phyloP scores from a whole-genome alignment of 768 basidiomycete species.

The Trametes cingulata region DNA sequence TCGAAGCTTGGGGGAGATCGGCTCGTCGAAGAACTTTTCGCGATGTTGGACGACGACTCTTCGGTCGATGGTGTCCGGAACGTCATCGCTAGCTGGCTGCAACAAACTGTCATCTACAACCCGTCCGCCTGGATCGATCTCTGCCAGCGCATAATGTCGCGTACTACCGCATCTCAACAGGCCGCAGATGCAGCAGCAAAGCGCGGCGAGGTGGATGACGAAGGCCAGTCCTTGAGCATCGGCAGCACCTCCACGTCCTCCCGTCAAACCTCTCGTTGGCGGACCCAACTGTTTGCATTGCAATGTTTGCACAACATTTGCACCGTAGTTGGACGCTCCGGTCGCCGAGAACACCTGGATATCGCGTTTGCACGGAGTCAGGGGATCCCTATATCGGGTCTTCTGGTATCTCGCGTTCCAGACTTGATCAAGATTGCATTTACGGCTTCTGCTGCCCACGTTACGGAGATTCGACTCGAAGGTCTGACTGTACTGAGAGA shows the following conservation, averaged over 20 bases:
- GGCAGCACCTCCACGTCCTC: conserved; percentile 47
- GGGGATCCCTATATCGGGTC: conserved; percentile 56
- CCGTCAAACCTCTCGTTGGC: conserved; percentile 80
- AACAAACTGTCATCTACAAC: conserved; percentile 89
- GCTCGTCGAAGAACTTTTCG: conserved; percentile 92
- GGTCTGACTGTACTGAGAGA: conserved; percentile 88
- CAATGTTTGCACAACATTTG: conserved; percentile 92
- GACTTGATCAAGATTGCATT: conserved; percentile 99
- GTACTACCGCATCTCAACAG: conserved; percentile 84
- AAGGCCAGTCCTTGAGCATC: conserved; percentile 86
- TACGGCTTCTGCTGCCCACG: conserved; percentile 94
- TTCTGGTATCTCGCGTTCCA: conserved; percentile 83
- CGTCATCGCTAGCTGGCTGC: conserved; percentile 92
- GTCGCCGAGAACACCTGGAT: conserved; percentile 83
- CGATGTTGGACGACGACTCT: conserved; percentile 92
- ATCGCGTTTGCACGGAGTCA: conserved; percentile 64
- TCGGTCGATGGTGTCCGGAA: conserved; percentile 91
- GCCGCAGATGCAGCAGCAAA: conserved; percentile 61
- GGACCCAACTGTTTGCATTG: conserved; percentile 93
- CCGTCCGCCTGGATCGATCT: conserved; percentile 98
- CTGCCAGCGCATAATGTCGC: conserved; percentile 95
- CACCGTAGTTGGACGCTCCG: conserved; percentile 66
- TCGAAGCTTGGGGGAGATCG: conserved; percentile 92
- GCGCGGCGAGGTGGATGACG: conserved; percentile 76
- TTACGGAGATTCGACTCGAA: conserved; percentile 91